Conservation (phyloP, 495 filamentous ascomycete genomes). For the Tuber magnatum region DNA sequence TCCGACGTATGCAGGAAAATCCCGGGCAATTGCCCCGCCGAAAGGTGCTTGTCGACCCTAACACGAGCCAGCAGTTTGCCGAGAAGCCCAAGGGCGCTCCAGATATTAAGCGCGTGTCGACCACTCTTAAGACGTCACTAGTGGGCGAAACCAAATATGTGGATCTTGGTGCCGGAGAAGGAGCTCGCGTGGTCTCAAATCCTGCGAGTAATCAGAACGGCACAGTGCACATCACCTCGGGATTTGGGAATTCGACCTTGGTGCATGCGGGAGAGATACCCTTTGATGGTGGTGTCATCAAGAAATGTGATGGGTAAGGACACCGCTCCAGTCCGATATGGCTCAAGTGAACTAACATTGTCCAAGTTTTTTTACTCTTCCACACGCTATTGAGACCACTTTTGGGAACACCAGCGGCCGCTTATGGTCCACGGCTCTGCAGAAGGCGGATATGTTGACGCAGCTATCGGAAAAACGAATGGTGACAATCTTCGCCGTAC, state of each 20-base stretch:
- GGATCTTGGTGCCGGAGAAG: neutral
- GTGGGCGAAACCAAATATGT: neutral
- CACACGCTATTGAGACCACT: neutral
- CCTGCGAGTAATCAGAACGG: neutral
- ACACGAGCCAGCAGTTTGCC: neutral
- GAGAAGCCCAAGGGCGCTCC: neutral
- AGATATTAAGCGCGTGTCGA: neutral
- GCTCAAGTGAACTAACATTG: neutral
- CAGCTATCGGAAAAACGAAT: too few relatives aligned
- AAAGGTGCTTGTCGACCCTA: neutral
- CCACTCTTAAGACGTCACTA: neutral
- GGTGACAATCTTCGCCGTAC: too few relatives aligned
- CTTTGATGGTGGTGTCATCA: neutral
- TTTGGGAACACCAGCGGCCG: neutral
- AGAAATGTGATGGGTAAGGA: neutral
- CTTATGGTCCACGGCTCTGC: too few relatives aligned
- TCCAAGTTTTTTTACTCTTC: neutral
- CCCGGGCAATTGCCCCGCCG: neutral
- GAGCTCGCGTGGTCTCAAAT: neutral
- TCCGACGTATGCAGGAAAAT: accelerated
- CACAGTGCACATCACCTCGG: neutral
- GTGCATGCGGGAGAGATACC: neutral
- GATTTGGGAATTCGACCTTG: neutral
- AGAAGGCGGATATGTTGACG: too few relatives aligned
- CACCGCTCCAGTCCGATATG: neutral